A percentile compares a stretch with the other conserved stretches of the same genome.
Evolutionary conservation across 202 grass and related monocot genomes (phyloP).

Genomic region (Carex arenaria): DNA sequence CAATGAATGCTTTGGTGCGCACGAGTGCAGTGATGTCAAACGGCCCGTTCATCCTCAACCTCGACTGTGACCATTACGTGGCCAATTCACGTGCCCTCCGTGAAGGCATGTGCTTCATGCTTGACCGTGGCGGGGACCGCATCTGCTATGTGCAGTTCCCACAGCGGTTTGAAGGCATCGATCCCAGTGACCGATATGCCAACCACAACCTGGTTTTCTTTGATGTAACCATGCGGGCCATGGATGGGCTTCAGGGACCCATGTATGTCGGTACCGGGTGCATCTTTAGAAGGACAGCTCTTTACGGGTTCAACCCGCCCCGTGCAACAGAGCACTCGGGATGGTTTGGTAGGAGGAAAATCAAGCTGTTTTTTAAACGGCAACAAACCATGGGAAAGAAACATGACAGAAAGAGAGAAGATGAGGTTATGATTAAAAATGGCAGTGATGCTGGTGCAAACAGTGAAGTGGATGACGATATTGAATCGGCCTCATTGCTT

Average conservation of each 20-base stretch:
- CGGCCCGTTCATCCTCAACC: slow-evolving; percentile 91
- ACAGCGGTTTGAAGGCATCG: slow-evolving; percentile 85
- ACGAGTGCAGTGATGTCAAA: slow-evolving; percentile 90
- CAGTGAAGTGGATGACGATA: slow-evolving; percentile 29
- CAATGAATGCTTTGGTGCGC: slow-evolving; percentile 86
- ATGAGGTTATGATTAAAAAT: slow-evolving; percentile 55
- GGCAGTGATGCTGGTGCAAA: slow-evolving; percentile 13
- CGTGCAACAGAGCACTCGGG: slow-evolving; percentile 90
- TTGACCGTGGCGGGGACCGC: slow-evolving; percentile 80
- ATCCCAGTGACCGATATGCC: slow-evolving; percentile 79
- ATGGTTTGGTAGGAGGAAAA: slow-evolving; percentile 83
- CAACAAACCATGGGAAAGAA: slow-evolving; percentile 83
- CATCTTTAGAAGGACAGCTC: slow-evolving; percentile 81
- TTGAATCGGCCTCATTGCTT: slow-evolving; percentile 53
- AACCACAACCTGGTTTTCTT: slow-evolving; percentile 99
- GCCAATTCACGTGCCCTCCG: slow-evolving; percentile 71
- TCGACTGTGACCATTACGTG: slow-evolving; percentile 94
- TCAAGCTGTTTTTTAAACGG: slow-evolving; percentile 48
- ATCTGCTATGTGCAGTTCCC: slow-evolving; percentile 93
- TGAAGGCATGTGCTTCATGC: slow-evolving; percentile 98
- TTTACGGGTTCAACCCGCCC: slow-evolving; percentile 82
- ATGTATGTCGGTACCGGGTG: slow-evolving; percentile 97
- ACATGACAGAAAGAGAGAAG: slow-evolving; percentile 39
- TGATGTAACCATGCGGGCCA: slow-evolving; percentile 86
- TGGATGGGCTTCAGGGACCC: slow-evolving; percentile 88